These are phyloP conservation scores for Malassezia furfur DNA, from an alignment of 1,284 basidiomycete genomes.

Conservation along the genomic window DNA sequence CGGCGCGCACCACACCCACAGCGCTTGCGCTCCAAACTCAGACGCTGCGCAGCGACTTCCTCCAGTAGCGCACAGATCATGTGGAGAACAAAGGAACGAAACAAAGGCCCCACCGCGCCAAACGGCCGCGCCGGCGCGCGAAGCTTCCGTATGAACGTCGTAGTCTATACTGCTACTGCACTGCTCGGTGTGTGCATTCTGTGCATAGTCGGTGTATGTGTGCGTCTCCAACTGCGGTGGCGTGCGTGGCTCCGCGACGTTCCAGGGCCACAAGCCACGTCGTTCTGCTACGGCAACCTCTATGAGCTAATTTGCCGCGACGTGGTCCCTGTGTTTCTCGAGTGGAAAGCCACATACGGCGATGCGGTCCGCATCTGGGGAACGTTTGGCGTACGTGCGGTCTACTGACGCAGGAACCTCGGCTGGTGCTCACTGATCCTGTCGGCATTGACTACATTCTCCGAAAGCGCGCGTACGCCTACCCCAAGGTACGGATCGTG, in stretches of 20 bases:
- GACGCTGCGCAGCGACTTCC: background rate
- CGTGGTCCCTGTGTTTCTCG: slow-evolving; percentile 4
- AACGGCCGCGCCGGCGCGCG: too few species aligned
- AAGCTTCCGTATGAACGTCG: background rate
- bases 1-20: background rate
- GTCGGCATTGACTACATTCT: slow-evolving; percentile 13
- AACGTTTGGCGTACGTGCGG: slow-evolving; percentile 9
- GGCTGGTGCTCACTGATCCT: slow-evolving; percentile 13
- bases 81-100: slow-evolving; percentile 4
- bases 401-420: background rate
- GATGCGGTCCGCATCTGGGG: slow-evolving; percentile 11
- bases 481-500: slow-evolving; percentile 30
- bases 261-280: slow-evolving; percentile 5
- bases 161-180: background rate
- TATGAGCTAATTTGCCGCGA: background rate
- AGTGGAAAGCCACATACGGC: slow-evolving; percentile 7
- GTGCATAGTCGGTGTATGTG: background rate
- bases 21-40: background rate
- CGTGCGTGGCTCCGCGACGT: slow-evolving; percentile 10
- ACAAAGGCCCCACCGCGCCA: background rate
- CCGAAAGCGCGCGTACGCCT: slow-evolving; percentile 23
- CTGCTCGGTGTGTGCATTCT: background rate
- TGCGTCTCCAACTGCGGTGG: slow-evolving; percentile 7
- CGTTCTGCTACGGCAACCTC: slow-evolving; percentile 13
- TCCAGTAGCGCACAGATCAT: background rate